Evolutionary conservation across 1,284 basidiomycete species (phyloP).

Genomic region (Mycosarcoma maydis): DNA sequence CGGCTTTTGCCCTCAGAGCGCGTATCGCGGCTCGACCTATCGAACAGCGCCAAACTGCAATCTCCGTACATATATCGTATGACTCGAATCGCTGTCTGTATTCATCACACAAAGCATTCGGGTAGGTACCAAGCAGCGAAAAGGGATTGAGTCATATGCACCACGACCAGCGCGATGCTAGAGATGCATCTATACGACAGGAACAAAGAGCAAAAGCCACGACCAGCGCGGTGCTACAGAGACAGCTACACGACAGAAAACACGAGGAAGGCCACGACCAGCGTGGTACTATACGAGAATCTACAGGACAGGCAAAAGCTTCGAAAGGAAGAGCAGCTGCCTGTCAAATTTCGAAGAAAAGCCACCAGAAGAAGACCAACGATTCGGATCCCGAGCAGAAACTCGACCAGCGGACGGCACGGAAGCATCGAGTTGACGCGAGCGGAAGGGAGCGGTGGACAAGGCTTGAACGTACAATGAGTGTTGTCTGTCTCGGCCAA

Average conservation of each 20-base stretch:
- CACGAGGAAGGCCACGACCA: too few relatives aligned
- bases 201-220: too few relatives aligned
- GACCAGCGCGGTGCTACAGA: too few relatives aligned
- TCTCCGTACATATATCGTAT: too few relatives aligned
- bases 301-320: neutral
- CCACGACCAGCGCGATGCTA: neutral
- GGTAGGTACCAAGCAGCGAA: constrained; percentile 29
- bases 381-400: constrained; percentile 15
- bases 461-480: neutral
- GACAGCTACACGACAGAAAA: neutral
- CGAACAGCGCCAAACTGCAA: constrained; percentile 34
- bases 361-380: constrained; percentile 11
- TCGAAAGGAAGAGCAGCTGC: too few relatives aligned
- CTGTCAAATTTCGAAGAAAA: neutral
- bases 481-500: neutral
- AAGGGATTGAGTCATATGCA: neutral
- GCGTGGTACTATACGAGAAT: too few relatives aligned
- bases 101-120: neutral
- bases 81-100: too few relatives aligned
- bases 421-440: constrained; percentile 19
- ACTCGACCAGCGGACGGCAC: constrained; percentile 11
- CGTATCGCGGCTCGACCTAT: constrained; percentile 22
- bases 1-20: constrained; percentile 20
- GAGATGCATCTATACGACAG: too few relatives aligned
- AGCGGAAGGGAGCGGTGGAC: constrained; percentile 5